Evolutionary conservation across 2,329 filamentous ascomycete genomes (phyloP).

Genomic region (Diaporthe destruens): DNA sequence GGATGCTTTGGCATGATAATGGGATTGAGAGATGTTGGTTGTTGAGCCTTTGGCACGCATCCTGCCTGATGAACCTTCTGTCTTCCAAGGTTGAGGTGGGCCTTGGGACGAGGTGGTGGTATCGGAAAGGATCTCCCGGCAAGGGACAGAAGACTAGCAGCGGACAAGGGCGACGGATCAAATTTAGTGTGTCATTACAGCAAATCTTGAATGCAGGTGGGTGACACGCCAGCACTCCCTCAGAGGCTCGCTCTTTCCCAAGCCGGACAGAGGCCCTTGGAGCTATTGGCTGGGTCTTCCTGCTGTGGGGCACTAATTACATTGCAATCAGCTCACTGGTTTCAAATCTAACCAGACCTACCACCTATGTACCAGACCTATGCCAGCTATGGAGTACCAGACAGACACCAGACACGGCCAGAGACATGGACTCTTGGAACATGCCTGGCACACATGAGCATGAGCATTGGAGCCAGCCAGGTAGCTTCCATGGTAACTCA

Average conservation of each 20-base stretch:
- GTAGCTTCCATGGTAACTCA: neutral
- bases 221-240: conserved; percentile 11
- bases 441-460: neutral
- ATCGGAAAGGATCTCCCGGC: neutral
- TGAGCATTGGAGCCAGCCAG: no score
- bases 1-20: neutral
- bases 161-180: neutral
- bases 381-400: no score
- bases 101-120: neutral
- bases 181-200: conserved; percentile 6
- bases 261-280: neutral
- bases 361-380: neutral
- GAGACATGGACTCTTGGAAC: conserved; percentile 11
- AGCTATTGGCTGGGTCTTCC: conserved; percentile 18
- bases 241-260: conserved; percentile 15
- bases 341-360: conserved; percentile 12
- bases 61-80: conserved; percentile 1
- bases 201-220: conserved; percentile 7
- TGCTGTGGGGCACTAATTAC: conserved; percentile 23
- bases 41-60: neutral
- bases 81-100: neutral
- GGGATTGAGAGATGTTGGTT: no score
- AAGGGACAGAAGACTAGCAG: neutral
- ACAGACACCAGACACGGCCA: neutral
- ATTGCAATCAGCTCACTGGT: conserved; percentile 26